Evolutionary conservation across 2,329 filamentous ascomycete species (phyloP), one percentile per base, ranked within the genome.

Genomic region (Volutella citrinella): DNA sequence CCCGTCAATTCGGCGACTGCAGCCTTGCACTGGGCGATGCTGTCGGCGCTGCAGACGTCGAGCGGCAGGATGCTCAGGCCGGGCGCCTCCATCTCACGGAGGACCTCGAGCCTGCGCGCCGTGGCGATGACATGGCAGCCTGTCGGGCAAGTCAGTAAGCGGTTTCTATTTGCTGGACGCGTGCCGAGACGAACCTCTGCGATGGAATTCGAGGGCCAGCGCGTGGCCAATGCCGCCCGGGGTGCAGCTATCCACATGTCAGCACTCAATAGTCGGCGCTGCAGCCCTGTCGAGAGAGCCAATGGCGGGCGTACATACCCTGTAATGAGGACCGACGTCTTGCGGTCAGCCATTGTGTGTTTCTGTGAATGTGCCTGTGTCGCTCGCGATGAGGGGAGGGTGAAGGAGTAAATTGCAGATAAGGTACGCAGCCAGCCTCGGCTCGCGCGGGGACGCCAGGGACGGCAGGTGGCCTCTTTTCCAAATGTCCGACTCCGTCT

Each of bases 181-280:
- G 15, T 13, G 6, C 11, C 8, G 20, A 22, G 20, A 22, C 12
- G 9, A 35, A 75, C 74, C 75, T 57, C 66, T 65, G 10, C 53
- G 58, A 23, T 76, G 68, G 32, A 78, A 79, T 41, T 75, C 73
- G 3, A 67, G 48, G 12, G 69, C 74, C 10, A 80, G 34, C 4
- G 69, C 70, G 49, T 76, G 66, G 23, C 76, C 76, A 38, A 80
- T 79, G 19, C 76, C 76, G 11, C 75, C 76, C 3, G 76, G 72
- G 7, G 75, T 71, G 49, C 76, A 78, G 11, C 76, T 79, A 36
- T 16, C 21, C 16, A n/a, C n/a, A n/a, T n/a, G n/a, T n/a, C n/a
- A n/a, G n/a, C n/a, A n/a, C n/a, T n/a, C n/a, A n/a, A n/a, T n/a
- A n/a, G n/a, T n/a, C n/a, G n/a, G n/a, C n/a, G n/a, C n/a, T n/a